phyloP scores from a whole-genome alignment of 768 basidiomycete genomes.

The Nidularia pulvinata region DNA sequence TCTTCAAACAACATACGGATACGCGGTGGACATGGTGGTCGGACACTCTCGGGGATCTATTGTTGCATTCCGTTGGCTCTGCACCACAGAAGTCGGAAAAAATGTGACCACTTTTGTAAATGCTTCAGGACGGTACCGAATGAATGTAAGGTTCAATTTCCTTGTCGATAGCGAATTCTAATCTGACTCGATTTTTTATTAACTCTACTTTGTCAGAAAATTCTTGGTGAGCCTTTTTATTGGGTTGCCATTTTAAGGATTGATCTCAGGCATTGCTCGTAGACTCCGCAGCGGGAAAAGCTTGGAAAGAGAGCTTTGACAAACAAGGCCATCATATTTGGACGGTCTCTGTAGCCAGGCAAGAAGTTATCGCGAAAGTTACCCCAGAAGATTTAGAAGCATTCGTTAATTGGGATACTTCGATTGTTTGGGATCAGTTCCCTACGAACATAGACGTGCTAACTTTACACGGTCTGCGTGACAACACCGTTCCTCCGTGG shows the following conservation, averaged over 20 bases:
- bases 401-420: slow-evolving; percentile 68
- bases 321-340: slow-evolving; percentile 62
- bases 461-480: slow-evolving; percentile 75
- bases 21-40: slow-evolving; percentile 67
- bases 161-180: neutral
- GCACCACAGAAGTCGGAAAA: slow-evolving; percentile 57
- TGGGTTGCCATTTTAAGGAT: slow-evolving; percentile 1
- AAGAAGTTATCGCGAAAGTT: slow-evolving; percentile 49
- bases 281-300: slow-evolving; percentile 18
- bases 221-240: slow-evolving; percentile 31
- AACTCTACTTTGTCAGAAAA: slow-evolving; percentile 27
- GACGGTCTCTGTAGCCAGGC: slow-evolving; percentile 66
- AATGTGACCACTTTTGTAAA: slow-evolving; percentile 67
- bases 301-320: slow-evolving; percentile 50
- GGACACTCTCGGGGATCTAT: slow-evolving; percentile 81
- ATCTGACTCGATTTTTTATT: neutral
- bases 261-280: slow-evolving; percentile 4
- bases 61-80: slow-evolving; percentile 69
- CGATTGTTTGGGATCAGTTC: slow-evolving; percentile 68
- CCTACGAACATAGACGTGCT: slow-evolving; percentile 66
- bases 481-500: slow-evolving; percentile 69
- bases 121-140: slow-evolving; percentile 75
- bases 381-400: slow-evolving; percentile 57
- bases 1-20: slow-evolving; percentile 59
- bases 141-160: slow-evolving; percentile 54